A percentile compares a stretch with the other conserved stretches of the same genome.
phyloP scores from a whole-genome alignment of 345 rosid genomes.

The Euphorbia tirucalli region DNA sequence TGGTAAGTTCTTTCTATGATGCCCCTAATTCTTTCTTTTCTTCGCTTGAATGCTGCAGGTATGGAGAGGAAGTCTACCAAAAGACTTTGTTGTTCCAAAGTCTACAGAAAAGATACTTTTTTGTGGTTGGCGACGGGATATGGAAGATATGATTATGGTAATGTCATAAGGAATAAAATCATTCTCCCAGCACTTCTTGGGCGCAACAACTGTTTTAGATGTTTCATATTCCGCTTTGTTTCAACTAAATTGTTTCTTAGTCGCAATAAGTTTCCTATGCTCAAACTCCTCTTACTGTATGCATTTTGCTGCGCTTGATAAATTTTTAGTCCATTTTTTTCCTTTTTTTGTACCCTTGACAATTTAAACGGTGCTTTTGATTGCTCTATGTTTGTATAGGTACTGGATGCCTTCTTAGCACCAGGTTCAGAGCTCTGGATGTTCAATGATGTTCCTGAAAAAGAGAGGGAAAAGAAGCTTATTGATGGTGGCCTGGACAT shows the following conservation, averaged over 20 bases:
- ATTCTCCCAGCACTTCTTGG: conserved; percentile 24
- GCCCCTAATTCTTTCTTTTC: conserved; percentile 59
- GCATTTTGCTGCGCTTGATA: neutral
- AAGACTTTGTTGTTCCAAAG: conserved; percentile 53
- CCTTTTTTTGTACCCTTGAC: neutral
- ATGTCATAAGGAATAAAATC: conserved; percentile 32
- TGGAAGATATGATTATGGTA: conserved; percentile 85
- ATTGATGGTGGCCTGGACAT: conserved; percentile 68
- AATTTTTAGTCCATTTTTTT: neutral
- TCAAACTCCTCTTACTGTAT: conserved; percentile 3
- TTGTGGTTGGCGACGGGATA: conserved; percentile 84
- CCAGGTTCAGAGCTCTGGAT: conserved; percentile 78
- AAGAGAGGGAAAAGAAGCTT: conserved; percentile 65
- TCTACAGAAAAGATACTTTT: conserved; percentile 60
- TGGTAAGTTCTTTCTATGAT: conserved; percentile 59
- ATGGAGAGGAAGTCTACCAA: conserved; percentile 59
- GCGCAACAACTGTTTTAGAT: conserved; percentile 32
- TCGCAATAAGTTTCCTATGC: conserved; percentile 14
- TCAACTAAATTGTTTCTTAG: conserved; percentile 13
- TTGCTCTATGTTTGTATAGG: conserved; percentile 37
- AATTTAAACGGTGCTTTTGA: neutral
- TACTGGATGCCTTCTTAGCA: conserved; percentile 68
- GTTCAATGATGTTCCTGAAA: conserved; percentile 75
- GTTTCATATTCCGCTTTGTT: conserved; percentile 12
- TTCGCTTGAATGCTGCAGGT: conserved; percentile 65